Evolutionary conservation across 495 filamentous ascomycete species (phyloP).

Genomic region (Trichoderma asperelloides): DNA sequence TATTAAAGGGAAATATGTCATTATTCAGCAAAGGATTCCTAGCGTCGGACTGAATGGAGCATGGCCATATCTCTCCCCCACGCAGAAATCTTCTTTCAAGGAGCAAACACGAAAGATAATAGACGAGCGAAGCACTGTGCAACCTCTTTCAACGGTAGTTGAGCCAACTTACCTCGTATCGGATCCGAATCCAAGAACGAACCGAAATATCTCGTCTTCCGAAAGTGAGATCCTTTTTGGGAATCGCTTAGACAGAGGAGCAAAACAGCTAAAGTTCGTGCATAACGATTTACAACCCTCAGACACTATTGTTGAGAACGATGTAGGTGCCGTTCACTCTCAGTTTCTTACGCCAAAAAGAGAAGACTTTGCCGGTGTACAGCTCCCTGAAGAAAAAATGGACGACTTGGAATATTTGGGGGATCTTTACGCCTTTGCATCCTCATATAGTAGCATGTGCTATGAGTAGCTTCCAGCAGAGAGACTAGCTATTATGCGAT

Average conservation of each 20-base stretch:
- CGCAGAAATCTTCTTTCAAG: constrained; percentile 33
- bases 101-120: constrained; percentile 33
- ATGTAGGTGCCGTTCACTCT: constrained; percentile 29
- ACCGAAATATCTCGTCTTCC: constrained; percentile 24
- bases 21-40: constrained; percentile 35
- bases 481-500: too few relatives aligned
- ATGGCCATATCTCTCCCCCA: constrained; percentile 31
- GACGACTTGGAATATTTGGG: too few relatives aligned
- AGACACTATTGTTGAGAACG: constrained; percentile 36
- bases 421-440: too few relatives aligned
- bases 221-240: constrained; percentile 28
- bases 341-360: constrained; percentile 28
- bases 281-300: constrained; percentile 35
- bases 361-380: constrained; percentile 24
- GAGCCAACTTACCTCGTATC: constrained; percentile 24
- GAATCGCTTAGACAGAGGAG: constrained; percentile 14
- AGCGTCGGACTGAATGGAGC: constrained; percentile 35
- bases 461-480: too few relatives aligned
- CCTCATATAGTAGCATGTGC: too few relatives aligned
- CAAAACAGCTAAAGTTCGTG: constrained; percentile 30
- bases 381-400: too few relatives aligned
- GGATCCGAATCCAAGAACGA: constrained; percentile 28
- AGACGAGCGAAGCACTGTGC: constrained; percentile 34
- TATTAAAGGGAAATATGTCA: constrained; percentile 30
- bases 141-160: constrained; percentile 16